Base-by-base conservation (phyloP, 2,329 filamentous ascomycete species). In the Penicillium sp. region DNA sequence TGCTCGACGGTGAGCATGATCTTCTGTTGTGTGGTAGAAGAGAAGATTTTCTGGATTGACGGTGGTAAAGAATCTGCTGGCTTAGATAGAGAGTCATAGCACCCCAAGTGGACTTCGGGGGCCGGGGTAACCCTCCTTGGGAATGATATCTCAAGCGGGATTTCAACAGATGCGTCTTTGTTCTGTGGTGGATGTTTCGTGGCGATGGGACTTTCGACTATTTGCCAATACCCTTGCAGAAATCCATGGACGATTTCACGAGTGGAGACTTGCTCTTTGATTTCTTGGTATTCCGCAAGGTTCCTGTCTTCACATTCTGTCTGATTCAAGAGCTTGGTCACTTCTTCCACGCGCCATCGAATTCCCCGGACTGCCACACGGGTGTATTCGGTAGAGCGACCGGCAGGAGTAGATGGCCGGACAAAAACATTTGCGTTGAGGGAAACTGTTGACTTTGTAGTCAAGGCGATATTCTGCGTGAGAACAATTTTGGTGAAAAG, bases 371-470 rank as follows among this genome's bases (percentile, higher is more conserved):
- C 33, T 5, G 40, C 21, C 20, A 38, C 19, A 35, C 40, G 44
- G 21, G 25, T 47, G 40, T 41, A 47, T 17, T 49, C 47, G 8
- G 37, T 39, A 6, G 41, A 29, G 10, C 43, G 43, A 1, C 11
- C 30, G 4, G 21, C 30, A 7, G 38, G 19, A 1, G 33, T 7
- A 34, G 47, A 47, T 53, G 51, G 51, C 48, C 58, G 59, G 53
- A 59, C 47, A 53, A 48, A 57, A 35, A 43, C 39, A 51, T 54
- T 53, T 36, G 31, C 51, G 23, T 34, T 11, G 9, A 47, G n/a
- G 2, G 32, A 39, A 8, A 49, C 9, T 3, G 30, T 36, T 7
- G 36, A 44, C 2, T 15, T 31, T n/a, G 38, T 15, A 7, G 14
- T 19, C 3, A 20, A 14, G 9, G 18, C 21, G 3, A 39, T 15